These are phyloP conservation scores for Aspergillus hiratsukae DNA, from an alignment of 2,329 filamentous ascomycete species.

Conservation along the genomic window DNA sequence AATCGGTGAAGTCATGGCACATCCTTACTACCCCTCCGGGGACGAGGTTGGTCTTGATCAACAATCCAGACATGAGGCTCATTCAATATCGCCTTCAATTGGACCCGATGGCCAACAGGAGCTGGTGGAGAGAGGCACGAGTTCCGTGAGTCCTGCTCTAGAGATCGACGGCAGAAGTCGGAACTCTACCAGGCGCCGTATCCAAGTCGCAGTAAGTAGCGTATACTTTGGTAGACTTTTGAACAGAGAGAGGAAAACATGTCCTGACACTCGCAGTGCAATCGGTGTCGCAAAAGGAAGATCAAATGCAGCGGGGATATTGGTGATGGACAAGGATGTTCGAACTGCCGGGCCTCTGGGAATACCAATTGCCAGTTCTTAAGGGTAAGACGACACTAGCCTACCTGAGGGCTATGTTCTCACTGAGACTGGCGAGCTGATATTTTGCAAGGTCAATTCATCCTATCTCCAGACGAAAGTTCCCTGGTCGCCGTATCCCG, in stretches of 20 bases:
- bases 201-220: constrained; percentile 47
- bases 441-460: constrained; percentile 31
- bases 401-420: neutral
- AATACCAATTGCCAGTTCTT: constrained; percentile 67
- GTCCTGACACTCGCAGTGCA: constrained; percentile 57
- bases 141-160: constrained; percentile 18
- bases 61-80: constrained; percentile 18
- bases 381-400: constrained; percentile 51
- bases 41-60: constrained; percentile 21
- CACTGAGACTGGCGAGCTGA: neutral
- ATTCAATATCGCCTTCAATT: constrained; percentile 22
- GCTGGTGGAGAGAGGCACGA: constrained; percentile 13
- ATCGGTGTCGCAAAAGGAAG: constrained; percentile 85
- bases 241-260: neutral
- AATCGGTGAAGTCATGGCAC: constrained; percentile 21
- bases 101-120: constrained; percentile 24
- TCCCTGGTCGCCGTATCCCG: constrained; percentile 26
- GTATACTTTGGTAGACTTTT: neutral
- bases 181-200: constrained; percentile 45
- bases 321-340: constrained; percentile 71
- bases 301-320: constrained; percentile 89
- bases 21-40: constrained; percentile 17
- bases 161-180: constrained; percentile 35
- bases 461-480: constrained; percentile 23
- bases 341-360: constrained; percentile 74